phyloP scores from a whole-genome alignment of 306 rosid genomes.

The Vigna mungo region DNA sequence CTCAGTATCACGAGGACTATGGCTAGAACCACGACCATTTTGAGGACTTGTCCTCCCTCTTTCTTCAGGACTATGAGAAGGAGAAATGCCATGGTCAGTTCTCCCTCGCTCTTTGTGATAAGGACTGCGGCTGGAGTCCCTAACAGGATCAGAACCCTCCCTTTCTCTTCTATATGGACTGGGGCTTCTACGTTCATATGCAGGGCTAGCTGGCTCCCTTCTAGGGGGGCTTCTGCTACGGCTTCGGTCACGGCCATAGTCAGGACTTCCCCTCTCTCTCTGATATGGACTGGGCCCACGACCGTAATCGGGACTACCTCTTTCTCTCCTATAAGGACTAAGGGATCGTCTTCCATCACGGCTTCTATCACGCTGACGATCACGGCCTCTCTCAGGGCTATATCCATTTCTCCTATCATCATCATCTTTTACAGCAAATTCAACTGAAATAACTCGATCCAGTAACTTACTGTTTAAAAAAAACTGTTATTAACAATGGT shows the following conservation, averaged over 20 bases:
- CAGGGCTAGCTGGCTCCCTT: slow-evolving; percentile 69
- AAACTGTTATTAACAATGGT: neutral
- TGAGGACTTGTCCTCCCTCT: slow-evolving; percentile 55
- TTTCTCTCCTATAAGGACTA: slow-evolving; percentile 85
- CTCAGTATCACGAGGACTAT: slow-evolving; percentile 59
- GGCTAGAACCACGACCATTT: slow-evolving; percentile 47
- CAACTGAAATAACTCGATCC: slow-evolving; percentile 97
- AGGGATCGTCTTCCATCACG: slow-evolving; percentile 87
- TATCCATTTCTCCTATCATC: slow-evolving; percentile 79
- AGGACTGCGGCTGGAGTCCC: slow-evolving; percentile 54
- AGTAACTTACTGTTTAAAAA: slow-evolving; percentile 74
- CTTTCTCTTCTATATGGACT: slow-evolving; percentile 74
- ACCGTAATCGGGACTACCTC: slow-evolving; percentile 99
- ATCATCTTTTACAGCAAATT: slow-evolving; percentile 87
- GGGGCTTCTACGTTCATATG: slow-evolving; percentile 62
- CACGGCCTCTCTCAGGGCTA: slow-evolving; percentile 84
- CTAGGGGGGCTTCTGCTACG: slow-evolving; percentile 68
- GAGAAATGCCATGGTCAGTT: slow-evolving; percentile 46
- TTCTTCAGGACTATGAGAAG: slow-evolving; percentile 56
- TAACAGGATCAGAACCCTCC: slow-evolving; percentile 57
- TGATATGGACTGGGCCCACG: slow-evolving; percentile 75
- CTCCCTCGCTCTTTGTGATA: slow-evolving; percentile 52
- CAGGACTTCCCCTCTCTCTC: slow-evolving; percentile 82
- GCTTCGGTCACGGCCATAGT: slow-evolving; percentile 80
- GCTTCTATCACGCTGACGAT: slow-evolving; percentile 69